Evolutionary conservation across 1,139 yeast genomes (phyloP).

Genomic region (Saccharomyces hybrid): DNA sequence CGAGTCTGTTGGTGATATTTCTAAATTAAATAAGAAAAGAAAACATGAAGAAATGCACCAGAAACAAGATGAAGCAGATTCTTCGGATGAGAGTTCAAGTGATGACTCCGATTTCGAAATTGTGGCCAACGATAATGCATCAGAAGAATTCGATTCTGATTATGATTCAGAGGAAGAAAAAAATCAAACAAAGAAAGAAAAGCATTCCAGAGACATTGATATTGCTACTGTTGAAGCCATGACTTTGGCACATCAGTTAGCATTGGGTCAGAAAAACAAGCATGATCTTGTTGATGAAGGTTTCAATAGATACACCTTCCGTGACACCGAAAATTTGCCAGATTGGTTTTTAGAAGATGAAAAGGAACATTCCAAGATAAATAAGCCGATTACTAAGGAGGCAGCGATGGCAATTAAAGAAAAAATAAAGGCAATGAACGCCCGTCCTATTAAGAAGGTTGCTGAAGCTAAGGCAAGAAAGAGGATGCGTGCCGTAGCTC

Average conservation of each 20-base stretch:
- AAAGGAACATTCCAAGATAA: constrained; percentile 71
- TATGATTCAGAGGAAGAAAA: constrained; percentile 45
- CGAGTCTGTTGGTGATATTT: constrained; percentile 22
- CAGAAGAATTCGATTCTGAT: constrained; percentile 36
- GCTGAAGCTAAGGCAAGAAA: constrained; percentile 96
- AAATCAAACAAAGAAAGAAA: constrained; percentile 36
- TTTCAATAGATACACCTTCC: constrained; percentile 81
- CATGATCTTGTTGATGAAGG: constrained; percentile 87
- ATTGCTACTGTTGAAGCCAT: constrained; percentile 92
- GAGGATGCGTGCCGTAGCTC: constrained; percentile 85
- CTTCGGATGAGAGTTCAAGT: constrained; percentile 23
- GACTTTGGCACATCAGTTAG: constrained; percentile 96
- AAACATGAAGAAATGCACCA: constrained; percentile 10
- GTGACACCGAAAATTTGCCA: constrained; percentile 86
- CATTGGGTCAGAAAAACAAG: constrained; percentile 77
- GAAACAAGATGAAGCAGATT: constrained; percentile 16
- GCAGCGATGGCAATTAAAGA: constrained; percentile 91
- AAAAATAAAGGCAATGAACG: constrained; percentile 82
- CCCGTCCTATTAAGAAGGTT: constrained; percentile 96
- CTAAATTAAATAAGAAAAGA: constrained; percentile 12
- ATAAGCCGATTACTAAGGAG: constrained; percentile 91
- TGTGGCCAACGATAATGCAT: constrained; percentile 40
- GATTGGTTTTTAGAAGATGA: constrained; percentile 97
- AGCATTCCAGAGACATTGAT: constrained; percentile 60
- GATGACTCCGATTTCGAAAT: constrained; percentile 47